Conservation (phyloP, 257 asterid species). For the Solanum lycopersicoides region DNA sequence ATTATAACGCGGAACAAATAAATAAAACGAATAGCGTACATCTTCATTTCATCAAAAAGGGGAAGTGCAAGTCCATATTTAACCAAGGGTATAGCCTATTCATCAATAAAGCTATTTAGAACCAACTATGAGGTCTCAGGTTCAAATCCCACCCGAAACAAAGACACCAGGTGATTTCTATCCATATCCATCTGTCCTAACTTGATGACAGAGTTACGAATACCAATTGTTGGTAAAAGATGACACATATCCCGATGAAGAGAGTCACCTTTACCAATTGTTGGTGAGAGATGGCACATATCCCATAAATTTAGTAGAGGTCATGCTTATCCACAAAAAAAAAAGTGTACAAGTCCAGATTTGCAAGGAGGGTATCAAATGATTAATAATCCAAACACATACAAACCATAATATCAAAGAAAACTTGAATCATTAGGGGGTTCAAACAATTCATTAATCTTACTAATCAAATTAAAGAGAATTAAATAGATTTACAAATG, state of each 20-base stretch:
- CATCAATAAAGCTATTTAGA: not conserved
- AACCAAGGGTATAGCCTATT: not conserved
- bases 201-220: not conserved
- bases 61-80: not conserved
- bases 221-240: not conserved
- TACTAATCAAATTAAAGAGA: not conserved
- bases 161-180: not conserved
- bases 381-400: not conserved
- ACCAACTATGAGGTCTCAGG: not conserved
- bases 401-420: not conserved
- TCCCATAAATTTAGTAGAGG: not conserved
- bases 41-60: not conserved
- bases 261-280: not conserved
- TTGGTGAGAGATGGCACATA: not conserved
- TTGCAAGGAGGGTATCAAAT: not conserved
- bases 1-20: not conserved
- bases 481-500: not conserved
- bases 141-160: not conserved
- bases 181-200: not conserved
- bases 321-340: not conserved
- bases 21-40: not conserved
- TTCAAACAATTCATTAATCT: not conserved
- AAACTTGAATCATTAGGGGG: not conserved
- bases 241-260: not conserved
- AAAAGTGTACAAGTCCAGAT: not conserved